Evolutionary conservation across 1,139 yeast genomes (phyloP).

Genomic region (Blastobotrys illinoisensis): DNA sequence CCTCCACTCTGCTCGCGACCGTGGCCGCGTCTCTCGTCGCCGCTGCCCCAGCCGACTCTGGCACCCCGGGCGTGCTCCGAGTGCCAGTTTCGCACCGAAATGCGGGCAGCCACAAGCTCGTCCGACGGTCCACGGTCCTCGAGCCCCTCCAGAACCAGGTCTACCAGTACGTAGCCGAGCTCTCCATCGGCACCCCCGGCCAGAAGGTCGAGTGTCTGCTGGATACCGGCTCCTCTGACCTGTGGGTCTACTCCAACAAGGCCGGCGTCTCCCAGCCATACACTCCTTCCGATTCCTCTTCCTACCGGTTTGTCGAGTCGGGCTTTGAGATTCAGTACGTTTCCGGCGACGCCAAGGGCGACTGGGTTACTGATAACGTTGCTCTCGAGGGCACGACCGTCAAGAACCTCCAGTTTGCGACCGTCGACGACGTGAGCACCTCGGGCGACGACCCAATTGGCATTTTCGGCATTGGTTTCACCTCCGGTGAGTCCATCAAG

Average conservation of each 20-base stretch:
- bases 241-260: constrained; percentile 36
- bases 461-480: constrained; percentile 12
- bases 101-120: not conserved
- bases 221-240: constrained; percentile 46
- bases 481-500: constrained; percentile 8
- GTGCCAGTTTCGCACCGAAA: constrained; percentile 1
- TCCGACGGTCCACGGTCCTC: constrained; percentile 4
- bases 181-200: constrained; percentile 50
- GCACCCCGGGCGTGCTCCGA: not conserved
- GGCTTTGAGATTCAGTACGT: constrained; percentile 23
- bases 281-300: constrained; percentile 8
- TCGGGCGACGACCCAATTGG: constrained; percentile 10
- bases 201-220: constrained; percentile 44
- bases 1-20: not conserved
- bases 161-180: constrained; percentile 38
- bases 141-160: constrained; percentile 22
- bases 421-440: constrained; percentile 7
- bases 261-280: constrained; percentile 5
- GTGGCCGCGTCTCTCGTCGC: not conserved
- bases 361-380: constrained; percentile 46
- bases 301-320: constrained; percentile 11
- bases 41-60: not conserved
- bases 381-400: constrained; percentile 28
- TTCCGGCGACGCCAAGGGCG: constrained; percentile 35
- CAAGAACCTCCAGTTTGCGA: constrained; percentile 9